Conservation (phyloP, 148 eudicot species). For the Polygonum aviculare region DNA sequence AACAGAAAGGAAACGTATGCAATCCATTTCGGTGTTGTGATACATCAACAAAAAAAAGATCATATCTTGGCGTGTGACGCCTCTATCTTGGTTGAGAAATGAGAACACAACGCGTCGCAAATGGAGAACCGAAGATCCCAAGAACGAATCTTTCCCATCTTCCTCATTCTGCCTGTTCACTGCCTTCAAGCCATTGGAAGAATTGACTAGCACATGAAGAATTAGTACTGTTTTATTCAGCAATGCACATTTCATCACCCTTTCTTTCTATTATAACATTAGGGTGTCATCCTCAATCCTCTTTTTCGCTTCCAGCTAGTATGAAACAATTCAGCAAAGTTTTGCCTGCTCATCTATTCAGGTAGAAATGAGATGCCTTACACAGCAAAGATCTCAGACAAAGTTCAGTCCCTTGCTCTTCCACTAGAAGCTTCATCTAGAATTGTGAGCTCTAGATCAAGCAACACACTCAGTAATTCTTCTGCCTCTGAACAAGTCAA, state of each 20-base stretch:
- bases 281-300: neutral
- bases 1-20: too few relatives aligned
- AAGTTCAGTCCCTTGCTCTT: slow-evolving; percentile 14
- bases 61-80: too few relatives aligned
- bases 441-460: slow-evolving; percentile 20
- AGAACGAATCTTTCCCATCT: too few relatives aligned
- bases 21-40: too few relatives aligned
- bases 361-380: slow-evolving; percentile 22
- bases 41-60: too few relatives aligned
- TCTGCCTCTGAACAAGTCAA: slow-evolving; percentile 7
- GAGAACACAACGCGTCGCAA: too few relatives aligned
- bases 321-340: slow-evolving; percentile 9
- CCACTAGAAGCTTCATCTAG: slow-evolving; percentile 16
- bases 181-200: neutral
- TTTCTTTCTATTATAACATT: neutral
- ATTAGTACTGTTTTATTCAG: neutral
- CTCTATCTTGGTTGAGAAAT: too few relatives aligned
- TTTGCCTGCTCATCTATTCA: slow-evolving; percentile 23
- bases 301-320: neutral
- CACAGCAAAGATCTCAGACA: slow-evolving; percentile 14
- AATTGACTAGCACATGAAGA: neutral
- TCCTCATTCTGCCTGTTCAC: neutral
- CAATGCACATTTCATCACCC: neutral
- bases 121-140: too few relatives aligned
- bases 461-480: slow-evolving; percentile 14